Evolutionary conservation across 495 filamentous ascomycete species (phyloP).

Genomic region (Poronia punctata): DNA sequence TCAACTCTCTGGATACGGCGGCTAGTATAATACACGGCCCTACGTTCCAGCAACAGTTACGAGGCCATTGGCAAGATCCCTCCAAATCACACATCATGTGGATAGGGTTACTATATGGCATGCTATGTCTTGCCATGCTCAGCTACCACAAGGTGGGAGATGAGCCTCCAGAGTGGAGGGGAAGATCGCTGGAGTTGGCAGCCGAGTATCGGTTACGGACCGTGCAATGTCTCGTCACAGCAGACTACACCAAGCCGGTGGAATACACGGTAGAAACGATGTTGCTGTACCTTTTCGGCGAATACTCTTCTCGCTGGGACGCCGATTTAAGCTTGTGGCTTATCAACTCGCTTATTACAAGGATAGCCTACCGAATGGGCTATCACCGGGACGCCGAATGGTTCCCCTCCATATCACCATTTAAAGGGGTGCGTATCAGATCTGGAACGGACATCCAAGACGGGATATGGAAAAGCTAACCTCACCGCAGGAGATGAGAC

Average conservation of each 20-base stretch:
- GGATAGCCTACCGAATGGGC: constrained; percentile 89
- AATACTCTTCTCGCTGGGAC: constrained; percentile 71
- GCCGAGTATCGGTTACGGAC: constrained; percentile 72
- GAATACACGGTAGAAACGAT: constrained; percentile 85
- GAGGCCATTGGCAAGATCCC: constrained; percentile 82
- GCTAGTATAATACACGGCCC: constrained; percentile 77
- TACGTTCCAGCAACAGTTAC: constrained; percentile 79
- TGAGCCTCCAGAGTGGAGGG: constrained; percentile 77
- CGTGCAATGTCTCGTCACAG: constrained; percentile 78
- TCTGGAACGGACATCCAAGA: too few species aligned
- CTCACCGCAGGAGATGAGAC: constrained; percentile 65
- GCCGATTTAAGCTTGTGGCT: constrained; percentile 79
- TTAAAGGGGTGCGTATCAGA: constrained; percentile 53
- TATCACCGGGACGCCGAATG: constrained; percentile 87
- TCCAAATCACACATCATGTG: constrained; percentile 73
- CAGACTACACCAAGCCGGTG: constrained; percentile 83
- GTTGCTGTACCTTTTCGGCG: constrained; percentile 75
- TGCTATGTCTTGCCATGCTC: constrained; percentile 84
- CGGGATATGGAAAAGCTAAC: not conserved
- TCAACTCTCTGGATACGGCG: constrained; percentile 46
- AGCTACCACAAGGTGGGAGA: constrained; percentile 87
- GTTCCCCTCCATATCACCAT: constrained; percentile 75
- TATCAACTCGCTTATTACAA: constrained; percentile 69
- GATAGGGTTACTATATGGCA: constrained; percentile 81
- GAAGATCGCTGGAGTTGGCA: constrained; percentile 68